Percentiles rank a stretch among this genome's conserved stretches.
phyloP scores from a whole-genome alignment of 345 rosid species.

The Orychophragmus violaceus region DNA sequence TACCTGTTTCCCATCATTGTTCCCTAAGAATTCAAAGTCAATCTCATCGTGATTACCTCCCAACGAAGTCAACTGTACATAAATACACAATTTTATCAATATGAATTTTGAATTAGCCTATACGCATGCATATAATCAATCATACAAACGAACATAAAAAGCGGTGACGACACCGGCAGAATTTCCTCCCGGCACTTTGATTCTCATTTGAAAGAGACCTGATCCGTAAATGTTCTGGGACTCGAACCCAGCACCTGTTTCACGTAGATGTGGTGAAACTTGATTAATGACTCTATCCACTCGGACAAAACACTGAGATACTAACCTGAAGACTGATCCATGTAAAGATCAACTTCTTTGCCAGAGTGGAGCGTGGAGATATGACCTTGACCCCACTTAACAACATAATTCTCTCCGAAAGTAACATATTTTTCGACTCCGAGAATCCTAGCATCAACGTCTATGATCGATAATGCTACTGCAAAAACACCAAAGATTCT shows the following conservation, averaged over 20 bases:
- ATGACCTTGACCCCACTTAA: slow-evolving; percentile 32
- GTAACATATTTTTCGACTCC: slow-evolving; percentile 4
- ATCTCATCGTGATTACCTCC: slow-evolving; percentile 51
- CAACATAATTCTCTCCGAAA: slow-evolving; percentile 20
- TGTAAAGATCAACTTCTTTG: slow-evolving; percentile 25
- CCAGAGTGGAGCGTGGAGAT: slow-evolving; percentile 19
- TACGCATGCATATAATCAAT: background rate
- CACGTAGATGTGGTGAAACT: too few species aligned
- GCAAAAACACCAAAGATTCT: slow-evolving; percentile 2
- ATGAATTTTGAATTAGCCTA: background rate
- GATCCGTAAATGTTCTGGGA: slow-evolving; percentile 50
- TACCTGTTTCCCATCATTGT: slow-evolving; percentile 48
- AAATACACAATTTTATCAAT: background rate
- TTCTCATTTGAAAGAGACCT: slow-evolving; percentile 47
- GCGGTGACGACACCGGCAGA: slow-evolving; percentile 66
- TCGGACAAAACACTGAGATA: too few species aligned
- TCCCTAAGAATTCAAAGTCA: slow-evolving; percentile 76
- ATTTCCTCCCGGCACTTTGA: slow-evolving; percentile 52
- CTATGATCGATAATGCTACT: slow-evolving; percentile 12
- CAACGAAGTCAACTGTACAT: slow-evolving; percentile 35
- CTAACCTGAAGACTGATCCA: slow-evolving; percentile 30
- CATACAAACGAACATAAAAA: slow-evolving; percentile 43
- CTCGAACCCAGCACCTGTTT: slow-evolving; percentile 52
- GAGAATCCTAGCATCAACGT: slow-evolving; percentile 2
- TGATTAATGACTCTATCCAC: too few species aligned